Evolutionary conservation across 2,329 filamentous ascomycete genomes (phyloP).

Genomic region (Graphium sp.): DNA sequence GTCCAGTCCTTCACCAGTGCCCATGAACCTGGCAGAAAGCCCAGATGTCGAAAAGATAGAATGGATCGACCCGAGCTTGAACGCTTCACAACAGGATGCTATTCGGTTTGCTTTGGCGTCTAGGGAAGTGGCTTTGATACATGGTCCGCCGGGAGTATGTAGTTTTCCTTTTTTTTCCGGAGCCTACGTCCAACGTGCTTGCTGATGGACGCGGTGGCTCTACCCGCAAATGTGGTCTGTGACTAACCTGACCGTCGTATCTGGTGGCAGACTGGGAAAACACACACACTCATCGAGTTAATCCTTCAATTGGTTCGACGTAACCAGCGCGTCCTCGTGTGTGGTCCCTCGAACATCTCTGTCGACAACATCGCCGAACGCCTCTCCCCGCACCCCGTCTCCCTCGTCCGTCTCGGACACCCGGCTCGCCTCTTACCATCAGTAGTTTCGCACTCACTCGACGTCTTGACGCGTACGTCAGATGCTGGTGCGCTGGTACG

Average conservation of each 20-base stretch:
- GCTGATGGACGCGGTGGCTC: not conserved
- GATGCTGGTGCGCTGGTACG: constrained; percentile 80
- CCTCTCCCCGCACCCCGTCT: constrained; percentile 66
- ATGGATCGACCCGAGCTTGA: constrained; percentile 45
- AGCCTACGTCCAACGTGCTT: not conserved
- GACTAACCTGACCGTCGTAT: constrained; percentile 2
- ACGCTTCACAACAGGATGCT: constrained; percentile 51
- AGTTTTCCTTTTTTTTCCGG: not conserved
- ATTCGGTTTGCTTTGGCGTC: constrained; percentile 72
- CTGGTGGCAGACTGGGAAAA: constrained; percentile 65
- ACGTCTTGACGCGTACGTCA: constrained; percentile 78
- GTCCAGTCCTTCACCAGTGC: constrained; percentile 30
- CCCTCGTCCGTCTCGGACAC: constrained; percentile 81
- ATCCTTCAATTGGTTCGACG: constrained; percentile 76
- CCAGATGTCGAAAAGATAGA: constrained; percentile 28
- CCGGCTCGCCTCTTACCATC: constrained; percentile 79
- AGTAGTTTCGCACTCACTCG: constrained; percentile 77
- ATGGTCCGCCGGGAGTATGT: constrained; percentile 71
- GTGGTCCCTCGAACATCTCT: constrained; percentile 89
- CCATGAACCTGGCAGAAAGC: constrained; percentile 20
- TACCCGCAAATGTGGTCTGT: too few species aligned
- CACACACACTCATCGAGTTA: constrained; percentile 86
- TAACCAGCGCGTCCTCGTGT: constrained; percentile 68
- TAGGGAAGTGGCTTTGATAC: constrained; percentile 72
- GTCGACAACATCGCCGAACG: constrained; percentile 98